Conservation (phyloP, 768 basidiomycete species). For the Tricholoma matsutake region DNA sequence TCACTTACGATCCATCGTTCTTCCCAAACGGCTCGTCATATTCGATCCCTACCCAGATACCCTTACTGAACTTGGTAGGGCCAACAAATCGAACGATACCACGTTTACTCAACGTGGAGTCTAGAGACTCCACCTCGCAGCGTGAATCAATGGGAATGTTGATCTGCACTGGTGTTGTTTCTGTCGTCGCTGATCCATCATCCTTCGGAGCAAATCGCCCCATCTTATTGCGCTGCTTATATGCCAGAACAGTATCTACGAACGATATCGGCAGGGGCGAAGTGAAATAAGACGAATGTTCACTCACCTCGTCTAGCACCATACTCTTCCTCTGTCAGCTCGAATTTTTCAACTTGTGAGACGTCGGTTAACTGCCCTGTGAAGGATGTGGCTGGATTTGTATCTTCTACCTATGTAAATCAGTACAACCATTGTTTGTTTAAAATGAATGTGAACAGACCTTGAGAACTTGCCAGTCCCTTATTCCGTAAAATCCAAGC, state of each 20-base stretch:
- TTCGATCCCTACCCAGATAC: constrained; percentile 88
- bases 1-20: constrained; percentile 88
- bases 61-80: constrained; percentile 67
- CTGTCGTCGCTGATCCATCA: constrained; percentile 20
- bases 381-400: constrained; percentile 69
- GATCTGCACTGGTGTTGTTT: constrained; percentile 24
- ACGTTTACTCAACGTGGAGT: constrained; percentile 68
- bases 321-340: constrained; percentile 80
- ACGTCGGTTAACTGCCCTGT: constrained; percentile 86
- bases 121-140: constrained; percentile 77
- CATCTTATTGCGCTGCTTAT: constrained; percentile 82
- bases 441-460: constrained; percentile 37
- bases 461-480: constrained; percentile 78
- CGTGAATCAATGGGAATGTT: constrained; percentile 69
- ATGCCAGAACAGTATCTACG: constrained; percentile 86
- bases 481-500: constrained; percentile 71
- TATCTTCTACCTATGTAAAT: constrained; percentile 59
- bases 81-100: constrained; percentile 89
- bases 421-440: neutral
- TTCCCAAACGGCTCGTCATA: constrained; percentile 96
- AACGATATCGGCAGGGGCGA: neutral
- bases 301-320: constrained; percentile 69
- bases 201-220: constrained; percentile 78
- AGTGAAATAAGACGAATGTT: neutral
- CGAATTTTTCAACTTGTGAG: constrained; percentile 89